Base-by-base conservation (phyloP, 176 grass and related monocot species). In the Hordeum marinum region DNA sequence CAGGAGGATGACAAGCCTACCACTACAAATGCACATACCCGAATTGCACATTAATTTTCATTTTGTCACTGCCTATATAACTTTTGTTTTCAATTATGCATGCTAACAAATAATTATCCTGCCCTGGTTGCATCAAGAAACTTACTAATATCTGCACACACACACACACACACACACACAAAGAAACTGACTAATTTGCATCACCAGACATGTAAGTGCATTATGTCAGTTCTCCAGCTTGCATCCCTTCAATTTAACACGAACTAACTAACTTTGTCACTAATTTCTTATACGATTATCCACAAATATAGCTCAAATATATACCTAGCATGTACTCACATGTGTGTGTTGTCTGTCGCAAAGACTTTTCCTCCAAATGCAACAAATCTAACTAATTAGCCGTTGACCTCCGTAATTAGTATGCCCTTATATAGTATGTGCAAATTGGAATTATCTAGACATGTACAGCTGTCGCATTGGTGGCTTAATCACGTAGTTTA, bases 361-460 rank as follows among this genome's bases (percentile, higher is more conserved):
- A 58, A 54, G 65, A 65, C 57, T 79, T 79, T 72, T 54, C 80
- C 50, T 62, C 12, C 54, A 8, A 27, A 72, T 72, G 31, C 40
- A 75, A 88, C 55, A 72, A 84, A 55, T 31, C 36, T 55, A 8
- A 55, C 50, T 20, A 23, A 26, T 15, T 72, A 15, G 15, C 4
- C 41, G 55, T 64, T 74, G 81, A 84, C 75, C 14, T 79, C 23
- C 43, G 61, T 26, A 46, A 26, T 67, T 73, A 65, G 6, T 55
- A 0, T 55, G 2, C 2, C 6, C 80, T 8, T 20, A 55, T 55
- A 55, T 37, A 21, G 27, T 83, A 68, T 59, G 55, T 55, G 42
- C 81, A 79, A 63, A 42, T 84, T 66, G 81, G 23, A 83, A 83
- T 83, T 83, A 48, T 72, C 15, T 71, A 83, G 3, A 1, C 15